Percentiles rank a stretch among this genome's conserved stretches.
Evolutionary conservation across 2,329 filamentous ascomycete genomes (phyloP).

Genomic region (Fusarium sororula): DNA sequence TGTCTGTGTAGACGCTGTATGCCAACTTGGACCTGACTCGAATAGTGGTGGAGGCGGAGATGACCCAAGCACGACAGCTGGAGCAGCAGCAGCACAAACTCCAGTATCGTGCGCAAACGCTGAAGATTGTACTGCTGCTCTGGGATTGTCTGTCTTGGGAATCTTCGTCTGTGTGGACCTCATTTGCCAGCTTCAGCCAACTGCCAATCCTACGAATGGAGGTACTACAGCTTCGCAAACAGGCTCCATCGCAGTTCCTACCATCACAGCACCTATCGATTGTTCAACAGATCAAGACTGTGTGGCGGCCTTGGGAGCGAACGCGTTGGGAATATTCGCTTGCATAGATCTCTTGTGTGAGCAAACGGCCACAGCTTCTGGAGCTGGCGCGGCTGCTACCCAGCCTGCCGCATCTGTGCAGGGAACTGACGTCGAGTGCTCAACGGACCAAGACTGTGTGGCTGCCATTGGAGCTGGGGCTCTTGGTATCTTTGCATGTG

Average conservation of each 20-base stretch:
- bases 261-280: background rate
- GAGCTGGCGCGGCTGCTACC: background rate
- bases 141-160: slow-evolving; percentile 1
- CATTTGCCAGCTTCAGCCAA: slow-evolving; percentile 9
- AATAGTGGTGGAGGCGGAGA: background rate
- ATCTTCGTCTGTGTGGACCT: slow-evolving; percentile 11
- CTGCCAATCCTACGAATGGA: background rate
- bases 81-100: background rate
- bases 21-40: background rate
- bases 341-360: slow-evolving; percentile 6
- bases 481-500: slow-evolving; percentile 5
- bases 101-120: background rate
- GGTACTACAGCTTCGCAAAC: background rate
- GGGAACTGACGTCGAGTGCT: background rate
- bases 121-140: slow-evolving; percentile 4
- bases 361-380: background rate
- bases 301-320: background rate
- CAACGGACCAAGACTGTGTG: slow-evolving; percentile 7
- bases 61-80: background rate
- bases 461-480: background rate
- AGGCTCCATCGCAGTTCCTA: background rate
- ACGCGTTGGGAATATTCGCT: background rate
- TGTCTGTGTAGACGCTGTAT: background rate
- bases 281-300: slow-evolving; percentile 8
- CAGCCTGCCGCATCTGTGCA: background rate